These are phyloP conservation scores for Cladophialophora chaetospira DNA, from an alignment of 2,329 filamentous ascomycete genomes.

Conservation along the genomic window DNA sequence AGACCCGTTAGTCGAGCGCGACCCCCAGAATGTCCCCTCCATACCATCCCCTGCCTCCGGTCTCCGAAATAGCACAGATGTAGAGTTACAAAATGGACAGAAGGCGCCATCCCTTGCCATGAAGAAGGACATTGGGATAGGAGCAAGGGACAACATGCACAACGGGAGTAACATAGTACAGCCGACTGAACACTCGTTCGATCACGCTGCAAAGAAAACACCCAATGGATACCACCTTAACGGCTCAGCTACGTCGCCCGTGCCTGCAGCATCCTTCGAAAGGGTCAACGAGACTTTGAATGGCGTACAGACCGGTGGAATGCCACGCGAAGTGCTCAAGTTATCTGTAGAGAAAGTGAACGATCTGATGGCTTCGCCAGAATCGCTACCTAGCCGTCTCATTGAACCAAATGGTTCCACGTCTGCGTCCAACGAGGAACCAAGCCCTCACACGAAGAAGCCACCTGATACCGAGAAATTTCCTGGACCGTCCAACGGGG, in stretches of 20 bases:
- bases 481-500: conserved; percentile 15
- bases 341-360: conserved; percentile 58
- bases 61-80: not conserved
- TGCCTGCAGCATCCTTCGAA: not conserved
- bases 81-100: not conserved
- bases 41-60: too few relatives aligned
- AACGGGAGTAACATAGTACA: too few relatives aligned
- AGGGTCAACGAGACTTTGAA: not conserved
- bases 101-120: conserved; percentile 16
- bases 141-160: too few relatives aligned
- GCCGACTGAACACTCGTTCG: too few relatives aligned
- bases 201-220: too few relatives aligned
- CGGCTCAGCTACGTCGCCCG: not conserved
- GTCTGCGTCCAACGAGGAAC: conserved; percentile 21
- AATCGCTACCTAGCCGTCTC: conserved; percentile 55
- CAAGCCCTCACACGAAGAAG: not conserved
- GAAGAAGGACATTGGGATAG: not conserved
- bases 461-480: not conserved
- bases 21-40: conserved; percentile 2
- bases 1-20: conserved; percentile 8
- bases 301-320: conserved; percentile 32
- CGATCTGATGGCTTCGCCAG: conserved; percentile 56
- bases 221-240: not conserved
- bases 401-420: conserved; percentile 40
- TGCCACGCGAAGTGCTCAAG: conserved; percentile 48